Evolutionary conservation across 2,329 filamentous ascomycete genomes (phyloP), one percentile per base, ranked within the genome.

Genomic region (Huntiella decipiens): DNA sequence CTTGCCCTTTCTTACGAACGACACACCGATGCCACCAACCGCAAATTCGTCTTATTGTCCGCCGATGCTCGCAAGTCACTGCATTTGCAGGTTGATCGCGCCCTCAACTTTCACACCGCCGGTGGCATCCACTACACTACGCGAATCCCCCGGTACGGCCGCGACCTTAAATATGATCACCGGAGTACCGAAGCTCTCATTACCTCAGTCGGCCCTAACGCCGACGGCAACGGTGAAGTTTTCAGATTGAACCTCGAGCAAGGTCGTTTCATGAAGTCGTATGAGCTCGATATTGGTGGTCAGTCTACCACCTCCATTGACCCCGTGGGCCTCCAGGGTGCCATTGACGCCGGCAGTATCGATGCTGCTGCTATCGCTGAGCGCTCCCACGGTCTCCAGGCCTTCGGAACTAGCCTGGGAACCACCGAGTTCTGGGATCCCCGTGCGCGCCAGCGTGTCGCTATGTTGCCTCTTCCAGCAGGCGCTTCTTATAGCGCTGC

Each of bases 391-490:
- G 91, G 91, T 47, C 68, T 98, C 4, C 70, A 87, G 32, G 87
- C 88, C 0, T 98, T 98, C 55, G 91, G 92, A 44, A 98, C 91
- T 1, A 87, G 85, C 2, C 66, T 91, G 47, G 88, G 91, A n/a
- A 94, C 88, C 1, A 84, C 96, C 19, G 91, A 98, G 58, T 88
- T 96, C 56, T 98, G 87, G 84, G 91, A 98, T 58, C 74, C 87
- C 1, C 74, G 91, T 50, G 86, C 82, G 28, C 80, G 85, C 57
- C 80, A 79, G 46, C 72, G 85, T 48, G 81, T 88, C 8, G 87
- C 84, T 12, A 71, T 88, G 13, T 66, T 98, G 2, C 48, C 48
- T 15, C 45, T 50, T 11, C 48, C 45, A n/a, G 40, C 38, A 38
- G 43, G 38, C 33, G 43, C 43, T 17, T 45, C 47, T 22, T 49